Evolutionary conservation across 805 yeast species (phyloP), one percentile per base, ranked within the genome.

Genomic region (Myxozyma vanderwaltii): DNA sequence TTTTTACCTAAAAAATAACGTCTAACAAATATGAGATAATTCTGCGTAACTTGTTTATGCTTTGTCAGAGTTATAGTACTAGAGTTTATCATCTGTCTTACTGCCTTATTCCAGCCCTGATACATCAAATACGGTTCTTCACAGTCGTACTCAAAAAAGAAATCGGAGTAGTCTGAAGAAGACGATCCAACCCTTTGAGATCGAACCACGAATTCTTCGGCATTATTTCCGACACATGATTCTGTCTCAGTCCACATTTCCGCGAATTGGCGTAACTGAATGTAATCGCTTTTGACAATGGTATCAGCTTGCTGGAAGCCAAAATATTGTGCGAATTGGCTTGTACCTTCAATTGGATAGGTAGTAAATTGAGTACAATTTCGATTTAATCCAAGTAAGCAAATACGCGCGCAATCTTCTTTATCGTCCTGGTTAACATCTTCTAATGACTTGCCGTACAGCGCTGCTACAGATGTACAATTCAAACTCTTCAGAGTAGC

Each of bases 121-220:
- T 91, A 94, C 80, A 94, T 80, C 47, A 90, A 74, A 70, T 94
- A 94, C 0, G 99, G 99, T 74, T 94, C 96, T 66, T 91, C 96
- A 71, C 94, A 92, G 72, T 94, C 94, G 76, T 77, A 92, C 74
- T 94, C 94, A 82, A 90, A 94, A 73, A 92, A 89, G 68, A 81
- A 90, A 63, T 85, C 53, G 1, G 47, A 35, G 26, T 13, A 38
- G 8, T 7, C 43, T 2, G 43, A 21, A 13, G 21, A 8, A 21
- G 17, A 15, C 23, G 21, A 8, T 17, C 15, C 21, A 8, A 21
- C 8, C 8, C 17, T 10, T 38, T n/a, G 43, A 19, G 21, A n/a
- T 12, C 43, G 43, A 21, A 38, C 21, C 43, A 38, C 21, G 17
- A 38, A 29, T 10, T 7, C 33, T 29, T 10, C 33, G 10, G 10